Percentiles rank a stretch among this genome's conserved stretches.
phyloP scores from a whole-genome alignment of 2,329 filamentous ascomycete genomes.

The Hypoxylon sp. region DNA sequence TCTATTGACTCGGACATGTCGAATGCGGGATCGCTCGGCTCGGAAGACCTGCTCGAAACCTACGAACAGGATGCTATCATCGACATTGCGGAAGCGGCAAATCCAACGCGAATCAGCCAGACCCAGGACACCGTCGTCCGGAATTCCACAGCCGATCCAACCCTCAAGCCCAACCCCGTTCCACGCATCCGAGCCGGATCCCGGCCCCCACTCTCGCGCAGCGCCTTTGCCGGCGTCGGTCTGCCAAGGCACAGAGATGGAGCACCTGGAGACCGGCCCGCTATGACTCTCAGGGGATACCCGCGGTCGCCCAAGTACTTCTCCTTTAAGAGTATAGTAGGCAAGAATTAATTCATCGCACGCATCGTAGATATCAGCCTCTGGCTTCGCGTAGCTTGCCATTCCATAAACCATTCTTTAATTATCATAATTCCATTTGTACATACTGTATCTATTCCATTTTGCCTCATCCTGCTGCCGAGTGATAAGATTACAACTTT shows the following conservation, averaged over 20 bases:
- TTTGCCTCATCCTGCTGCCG: no score
- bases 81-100: not conserved
- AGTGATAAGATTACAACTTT: no score
- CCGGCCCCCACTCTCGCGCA: conserved; percentile 40
- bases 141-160: not conserved
- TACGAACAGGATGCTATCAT: conserved; percentile 22
- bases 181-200: conserved; percentile 41
- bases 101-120: conserved; percentile 3
- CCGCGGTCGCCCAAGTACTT: conserved; percentile 33
- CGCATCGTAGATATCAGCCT: no score
- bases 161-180: no score
- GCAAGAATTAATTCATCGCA: no score
- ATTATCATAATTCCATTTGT: no score
- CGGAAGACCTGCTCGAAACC: conserved; percentile 13
- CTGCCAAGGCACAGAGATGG: conserved; percentile 15
- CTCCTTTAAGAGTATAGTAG: no score
- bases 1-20: not conserved
- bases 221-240: conserved; percentile 32
- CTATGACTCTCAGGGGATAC: not conserved
- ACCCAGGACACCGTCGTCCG: not conserved
- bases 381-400: no score
- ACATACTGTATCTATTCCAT: no score
- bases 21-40: conserved; percentile 11
- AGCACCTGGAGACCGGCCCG: conserved; percentile 5
- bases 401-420: no score